Evolutionary conservation across 2,329 filamentous ascomycete genomes (phyloP), one percentile per base, ranked within the genome.

Genomic region (Dactylellina parvicollis): DNA sequence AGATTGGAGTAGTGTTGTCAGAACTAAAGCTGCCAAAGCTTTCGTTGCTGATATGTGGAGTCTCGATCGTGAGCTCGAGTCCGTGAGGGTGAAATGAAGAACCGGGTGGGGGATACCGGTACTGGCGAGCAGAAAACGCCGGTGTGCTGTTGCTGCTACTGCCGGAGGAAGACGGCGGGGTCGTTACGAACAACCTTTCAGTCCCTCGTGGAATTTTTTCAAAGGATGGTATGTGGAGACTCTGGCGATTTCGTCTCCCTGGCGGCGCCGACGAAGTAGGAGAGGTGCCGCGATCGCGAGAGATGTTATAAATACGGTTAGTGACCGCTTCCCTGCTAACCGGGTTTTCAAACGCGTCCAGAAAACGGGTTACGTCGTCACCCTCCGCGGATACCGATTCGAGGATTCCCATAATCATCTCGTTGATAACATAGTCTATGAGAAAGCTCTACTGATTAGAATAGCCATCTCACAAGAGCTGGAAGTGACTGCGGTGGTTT

Each of bases 331-430:
- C 67, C 30, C 60, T 50, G 20, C 16, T 65, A 4, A 20, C 34
- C 20, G 47, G 44, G 26, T 59, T 65, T 18, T 46, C 36, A 5
- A 72, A 28, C 2, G 67, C 49, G 12, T 72, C 57, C 16, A 72
- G 50, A 22, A 72, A 64, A 22, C 67, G 67, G 18, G 50, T 64
- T 8, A 72, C 67, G 38, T 72, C 67, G 46, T 72, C 67, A 9
- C 67, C 67, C 0, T 40, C 20, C 4, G 34, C n/a, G 2, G 67
- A 50, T 26, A 59, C 32, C 16, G 67, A 64, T 18, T 64, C 54
- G n/a, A 72, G 46, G 8, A 72, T 59, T 36, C 67, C 60, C 52
- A 65, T 60, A 14, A 72, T 72, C 50, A 72, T 72, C 1, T 72
- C 67, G 16, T 72, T 65, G 16, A 72, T 72, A 4, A 72, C 60